phyloP scores from a whole-genome alignment of 306 rosid genomes.

The Trichosanthes truncata region DNA sequence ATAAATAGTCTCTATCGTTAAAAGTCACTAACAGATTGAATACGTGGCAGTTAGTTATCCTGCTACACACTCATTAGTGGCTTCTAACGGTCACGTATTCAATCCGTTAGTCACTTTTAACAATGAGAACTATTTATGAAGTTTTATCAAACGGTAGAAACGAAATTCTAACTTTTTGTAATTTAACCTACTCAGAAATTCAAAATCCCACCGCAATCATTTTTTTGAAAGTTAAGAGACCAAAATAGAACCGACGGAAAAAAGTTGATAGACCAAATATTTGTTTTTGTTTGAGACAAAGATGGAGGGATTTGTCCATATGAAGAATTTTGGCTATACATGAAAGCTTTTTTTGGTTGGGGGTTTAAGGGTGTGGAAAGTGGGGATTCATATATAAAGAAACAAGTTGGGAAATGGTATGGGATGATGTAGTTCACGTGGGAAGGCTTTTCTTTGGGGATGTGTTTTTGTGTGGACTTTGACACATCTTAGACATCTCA shows the following conservation, averaged over 20 bases:
- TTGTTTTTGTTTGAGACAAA: neutral
- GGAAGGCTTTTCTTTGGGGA: neutral
- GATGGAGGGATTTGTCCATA: neutral
- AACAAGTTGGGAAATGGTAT: neutral
- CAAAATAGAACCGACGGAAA: neutral
- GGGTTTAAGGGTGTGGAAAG: neutral
- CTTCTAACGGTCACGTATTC: too few species aligned
- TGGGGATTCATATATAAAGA: neutral
- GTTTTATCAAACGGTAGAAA: too few species aligned
- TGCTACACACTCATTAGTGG: too few species aligned
- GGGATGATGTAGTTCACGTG: slow-evolving; percentile 13
- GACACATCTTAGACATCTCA: neutral
- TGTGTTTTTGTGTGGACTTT: neutral
- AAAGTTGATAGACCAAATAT: neutral
- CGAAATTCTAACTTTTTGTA: too few species aligned
- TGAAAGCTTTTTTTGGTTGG: neutral
- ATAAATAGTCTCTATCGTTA: too few species aligned
- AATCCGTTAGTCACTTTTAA: too few species aligned
- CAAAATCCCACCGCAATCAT: too few species aligned
- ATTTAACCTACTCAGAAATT: too few species aligned
- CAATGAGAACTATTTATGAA: too few species aligned
- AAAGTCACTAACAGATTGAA: too few species aligned
- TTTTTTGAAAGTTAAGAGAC: neutral
- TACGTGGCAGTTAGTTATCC: too few species aligned
- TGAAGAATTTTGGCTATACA: too few species aligned